Evolutionary conservation across 495 filamentous ascomycete species (phyloP).

Genomic region (Glarea lozoyensis): DNA sequence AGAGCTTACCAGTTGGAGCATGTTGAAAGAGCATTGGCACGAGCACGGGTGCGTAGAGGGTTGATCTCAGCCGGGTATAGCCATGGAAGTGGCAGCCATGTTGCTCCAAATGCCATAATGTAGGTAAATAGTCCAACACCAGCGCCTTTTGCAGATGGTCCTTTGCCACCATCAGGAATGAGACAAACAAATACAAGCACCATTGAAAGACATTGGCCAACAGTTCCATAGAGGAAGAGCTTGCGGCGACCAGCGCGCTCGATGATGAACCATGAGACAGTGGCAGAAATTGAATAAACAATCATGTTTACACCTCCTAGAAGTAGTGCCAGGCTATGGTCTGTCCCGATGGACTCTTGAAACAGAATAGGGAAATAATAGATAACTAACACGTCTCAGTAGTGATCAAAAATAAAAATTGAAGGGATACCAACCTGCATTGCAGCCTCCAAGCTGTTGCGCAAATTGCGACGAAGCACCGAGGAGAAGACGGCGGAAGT

Average conservation of each 20-base stretch:
- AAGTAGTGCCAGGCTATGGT: conserved; percentile 53
- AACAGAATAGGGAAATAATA: conserved; percentile 80
- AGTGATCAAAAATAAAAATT: too few relatives aligned
- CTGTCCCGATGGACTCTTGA: conserved; percentile 49
- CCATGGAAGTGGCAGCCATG: conserved; percentile 66
- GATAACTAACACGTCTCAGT: too few relatives aligned
- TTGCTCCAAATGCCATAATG: conserved; percentile 68
- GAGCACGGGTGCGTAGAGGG: conserved; percentile 63
- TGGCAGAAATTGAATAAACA: conserved; percentile 70
- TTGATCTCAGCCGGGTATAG: conserved; percentile 64
- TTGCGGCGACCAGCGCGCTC: conserved; percentile 66
- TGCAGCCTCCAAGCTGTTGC: conserved; percentile 73
- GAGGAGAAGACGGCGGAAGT: conserved; percentile 54
- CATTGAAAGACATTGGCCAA: conserved; percentile 66
- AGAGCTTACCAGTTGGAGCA: conserved; percentile 74
- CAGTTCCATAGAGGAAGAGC: conserved; percentile 58
- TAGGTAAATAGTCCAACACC: conserved; percentile 73
- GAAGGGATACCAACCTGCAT: too few relatives aligned
- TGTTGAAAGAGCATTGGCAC: conserved; percentile 69
- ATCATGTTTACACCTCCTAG: conserved; percentile 75
- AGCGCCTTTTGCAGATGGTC: conserved; percentile 52
- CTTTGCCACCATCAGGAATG: conserved; percentile 40
- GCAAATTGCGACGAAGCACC: conserved; percentile 60
- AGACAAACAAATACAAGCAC: conserved; percentile 65
- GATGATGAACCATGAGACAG: conserved; percentile 73